phyloP scores from a whole-genome alignment of 2,329 filamentous ascomycete species.

The Aspergillus oerlinghausenensis region DNA sequence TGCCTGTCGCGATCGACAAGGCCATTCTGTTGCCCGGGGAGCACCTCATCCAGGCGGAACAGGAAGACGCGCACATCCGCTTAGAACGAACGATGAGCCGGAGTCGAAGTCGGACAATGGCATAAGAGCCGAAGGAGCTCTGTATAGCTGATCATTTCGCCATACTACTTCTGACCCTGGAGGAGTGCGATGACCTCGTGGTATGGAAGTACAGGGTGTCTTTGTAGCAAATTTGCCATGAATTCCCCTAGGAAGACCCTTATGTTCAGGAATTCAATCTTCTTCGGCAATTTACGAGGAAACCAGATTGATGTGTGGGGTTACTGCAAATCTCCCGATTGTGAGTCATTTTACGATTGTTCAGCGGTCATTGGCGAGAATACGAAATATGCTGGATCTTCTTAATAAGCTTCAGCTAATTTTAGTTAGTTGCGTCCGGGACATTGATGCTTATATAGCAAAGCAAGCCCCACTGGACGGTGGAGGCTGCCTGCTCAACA shows the following conservation, averaged over 20 bases:
- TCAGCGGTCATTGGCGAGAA: not conserved
- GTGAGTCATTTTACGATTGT: not conserved
- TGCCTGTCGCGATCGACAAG: constrained; percentile 50
- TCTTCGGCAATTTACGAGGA: too few relatives aligned
- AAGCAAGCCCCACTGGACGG: not conserved
- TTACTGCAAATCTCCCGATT: not conserved
- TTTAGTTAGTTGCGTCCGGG: not conserved
- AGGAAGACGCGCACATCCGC: constrained; percentile 18
- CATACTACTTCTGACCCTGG: too few relatives aligned
- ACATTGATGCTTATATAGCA: not conserved
- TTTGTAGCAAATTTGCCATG: too few relatives aligned
- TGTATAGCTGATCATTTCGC: too few relatives aligned
- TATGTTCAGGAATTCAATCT: too few relatives aligned
- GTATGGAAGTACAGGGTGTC: too few relatives aligned
- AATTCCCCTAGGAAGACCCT: too few relatives aligned
- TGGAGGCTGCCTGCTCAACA: not conserved
- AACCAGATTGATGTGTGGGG: too few relatives aligned
- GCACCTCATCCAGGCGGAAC: constrained; percentile 26
- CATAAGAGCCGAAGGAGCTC: not conserved
- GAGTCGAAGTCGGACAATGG: not conserved
- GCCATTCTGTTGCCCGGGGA: constrained; percentile 35
- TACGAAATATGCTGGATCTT: not conserved
- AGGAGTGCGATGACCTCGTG: too few relatives aligned
- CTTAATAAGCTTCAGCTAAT: not conserved
- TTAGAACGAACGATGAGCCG: not conserved